These are phyloP conservation scores for Shiraia sp. DNA, from an alignment of 2,329 filamentous ascomycete genomes.

Conservation along the genomic window DNA sequence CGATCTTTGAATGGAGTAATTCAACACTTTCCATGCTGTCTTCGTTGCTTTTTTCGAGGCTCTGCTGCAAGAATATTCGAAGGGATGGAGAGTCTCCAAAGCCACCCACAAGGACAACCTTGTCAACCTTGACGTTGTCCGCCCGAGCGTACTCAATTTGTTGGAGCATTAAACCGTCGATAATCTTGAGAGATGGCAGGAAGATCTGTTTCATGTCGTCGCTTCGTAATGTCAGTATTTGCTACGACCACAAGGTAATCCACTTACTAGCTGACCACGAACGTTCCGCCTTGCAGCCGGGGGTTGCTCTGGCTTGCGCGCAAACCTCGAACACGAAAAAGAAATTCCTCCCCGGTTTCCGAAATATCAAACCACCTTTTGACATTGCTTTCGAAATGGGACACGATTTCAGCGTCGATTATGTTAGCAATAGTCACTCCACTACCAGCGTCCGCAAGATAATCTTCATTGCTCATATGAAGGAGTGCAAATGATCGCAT, in stretches of 20 bases:
- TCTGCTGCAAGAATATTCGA: not conserved
- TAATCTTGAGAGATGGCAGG: constrained; percentile 4
- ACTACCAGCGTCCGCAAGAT: constrained; percentile 3
- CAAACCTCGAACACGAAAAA: constrained; percentile 6
- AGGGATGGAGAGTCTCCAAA: constrained; percentile 17
- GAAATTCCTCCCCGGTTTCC: not conserved
- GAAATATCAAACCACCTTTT: constrained; percentile 10
- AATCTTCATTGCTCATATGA: constrained; percentile 4
- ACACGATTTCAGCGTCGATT: constrained; percentile 12
- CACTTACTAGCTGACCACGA: constrained; percentile 11
- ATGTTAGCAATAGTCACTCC: constrained; percentile 6
- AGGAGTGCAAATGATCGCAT: constrained; percentile 3
- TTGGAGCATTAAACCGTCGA: constrained; percentile 7
- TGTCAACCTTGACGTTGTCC: constrained; percentile 2
- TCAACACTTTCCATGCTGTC: not conserved
- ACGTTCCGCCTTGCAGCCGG: not conserved
- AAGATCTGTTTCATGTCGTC: constrained; percentile 11
- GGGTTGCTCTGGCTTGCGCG: not conserved
- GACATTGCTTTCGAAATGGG: constrained; percentile 9
- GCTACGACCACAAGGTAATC: not conserved
- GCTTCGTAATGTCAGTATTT: constrained; percentile 1
- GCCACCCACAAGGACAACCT: constrained; percentile 15
- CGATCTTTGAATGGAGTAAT: not conserved
- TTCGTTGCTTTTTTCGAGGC: not conserved
- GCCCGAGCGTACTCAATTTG: constrained; percentile 5